phyloP scores from a whole-genome alignment of 306 rosid genomes.

The Lithocarpus polystachyus region DNA sequence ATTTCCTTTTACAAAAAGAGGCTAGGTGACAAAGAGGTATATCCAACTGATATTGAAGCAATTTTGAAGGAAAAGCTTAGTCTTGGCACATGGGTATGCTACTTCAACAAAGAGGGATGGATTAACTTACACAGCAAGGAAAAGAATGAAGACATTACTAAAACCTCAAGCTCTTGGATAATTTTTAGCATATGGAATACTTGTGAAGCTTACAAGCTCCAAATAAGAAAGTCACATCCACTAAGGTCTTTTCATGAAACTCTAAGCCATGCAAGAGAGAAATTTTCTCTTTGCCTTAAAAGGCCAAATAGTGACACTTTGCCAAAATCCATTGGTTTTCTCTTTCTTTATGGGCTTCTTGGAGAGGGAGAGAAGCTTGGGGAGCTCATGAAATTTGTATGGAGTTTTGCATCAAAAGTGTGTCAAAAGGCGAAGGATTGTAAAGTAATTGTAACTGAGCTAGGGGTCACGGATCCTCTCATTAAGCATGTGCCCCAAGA shows the following conservation, averaged over 20 bases:
- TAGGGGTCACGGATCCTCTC: slow-evolving; percentile 56
- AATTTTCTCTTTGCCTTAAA: slow-evolving; percentile 52
- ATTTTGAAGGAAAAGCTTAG: slow-evolving; percentile 64
- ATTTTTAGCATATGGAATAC: slow-evolving; percentile 72
- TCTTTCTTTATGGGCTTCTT: slow-evolving; percentile 58
- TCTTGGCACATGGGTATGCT: slow-evolving; percentile 72
- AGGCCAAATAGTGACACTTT: slow-evolving; percentile 28
- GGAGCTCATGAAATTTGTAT: slow-evolving; percentile 51
- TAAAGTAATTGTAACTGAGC: slow-evolving; percentile 39
- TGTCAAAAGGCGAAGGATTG: slow-evolving; percentile 43
- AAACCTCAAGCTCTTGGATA: slow-evolving; percentile 54
- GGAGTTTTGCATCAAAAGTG: slow-evolving; percentile 57
- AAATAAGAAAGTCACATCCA: slow-evolving; percentile 43
- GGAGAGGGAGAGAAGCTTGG: slow-evolving; percentile 71
- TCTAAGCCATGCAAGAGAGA: slow-evolving; percentile 51
- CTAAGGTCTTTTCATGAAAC: slow-evolving; percentile 43
- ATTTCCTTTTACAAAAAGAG: slow-evolving; percentile 45
- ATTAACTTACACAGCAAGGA: slow-evolving; percentile 26
- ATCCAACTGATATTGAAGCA: slow-evolving; percentile 54
- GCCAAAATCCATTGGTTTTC: slow-evolving; percentile 38
- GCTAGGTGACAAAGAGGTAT: slow-evolving; percentile 47
- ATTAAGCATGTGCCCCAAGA: slow-evolving; percentile 44
- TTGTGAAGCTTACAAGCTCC: slow-evolving; percentile 57
- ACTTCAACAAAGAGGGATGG: slow-evolving; percentile 51
- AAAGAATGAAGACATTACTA: slow-evolving; percentile 19